These are phyloP conservation scores for Backusella macrospora DNA, from an alignment of 192 early-diverging fungal species.

Conservation along the genomic window DNA sequence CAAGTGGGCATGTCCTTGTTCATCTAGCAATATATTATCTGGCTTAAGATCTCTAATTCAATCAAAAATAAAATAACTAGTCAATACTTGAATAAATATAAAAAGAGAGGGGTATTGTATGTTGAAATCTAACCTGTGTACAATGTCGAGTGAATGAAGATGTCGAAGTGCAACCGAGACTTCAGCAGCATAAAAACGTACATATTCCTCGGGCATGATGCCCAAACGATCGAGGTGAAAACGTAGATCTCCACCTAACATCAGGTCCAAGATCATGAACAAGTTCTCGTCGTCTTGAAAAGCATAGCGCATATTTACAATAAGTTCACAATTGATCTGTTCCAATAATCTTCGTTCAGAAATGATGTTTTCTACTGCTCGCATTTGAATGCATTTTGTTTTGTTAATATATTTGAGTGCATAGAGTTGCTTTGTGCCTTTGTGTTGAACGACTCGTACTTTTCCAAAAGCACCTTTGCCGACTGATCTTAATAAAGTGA, in stretches of 20 bases:
- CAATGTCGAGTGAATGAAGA: conserved; percentile 68
- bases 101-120: not conserved
- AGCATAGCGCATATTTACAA: conserved; percentile 93
- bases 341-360: conserved; percentile 88
- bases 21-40: conserved; percentile 82
- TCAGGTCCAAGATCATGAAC: conserved; percentile 93
- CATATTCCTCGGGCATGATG: conserved; percentile 64
- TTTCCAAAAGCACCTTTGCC: conserved; percentile 97
- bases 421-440: conserved; percentile 74
- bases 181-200: conserved; percentile 74
- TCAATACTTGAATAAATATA: not conserved
- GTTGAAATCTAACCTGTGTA: conserved; percentile 57
- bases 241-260: conserved; percentile 93
- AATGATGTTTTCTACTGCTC: conserved; percentile 88
- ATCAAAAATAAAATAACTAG: not conserved
- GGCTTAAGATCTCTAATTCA: conserved; percentile 76
- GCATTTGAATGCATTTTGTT: conserved; percentile 86
- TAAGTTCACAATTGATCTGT: conserved; percentile 80
- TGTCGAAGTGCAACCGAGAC: conserved; percentile 64
- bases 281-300: conserved; percentile 94
- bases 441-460: conserved; percentile 93
- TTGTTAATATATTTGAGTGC: conserved; percentile 99
- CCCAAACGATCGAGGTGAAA: conserved; percentile 82
- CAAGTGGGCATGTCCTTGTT: conserved; percentile 78
- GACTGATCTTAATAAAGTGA: conserved; percentile 86